These are phyloP conservation scores for Podospora comata DNA, from an alignment of 495 filamentous ascomycete species.

Conservation along the genomic window DNA sequence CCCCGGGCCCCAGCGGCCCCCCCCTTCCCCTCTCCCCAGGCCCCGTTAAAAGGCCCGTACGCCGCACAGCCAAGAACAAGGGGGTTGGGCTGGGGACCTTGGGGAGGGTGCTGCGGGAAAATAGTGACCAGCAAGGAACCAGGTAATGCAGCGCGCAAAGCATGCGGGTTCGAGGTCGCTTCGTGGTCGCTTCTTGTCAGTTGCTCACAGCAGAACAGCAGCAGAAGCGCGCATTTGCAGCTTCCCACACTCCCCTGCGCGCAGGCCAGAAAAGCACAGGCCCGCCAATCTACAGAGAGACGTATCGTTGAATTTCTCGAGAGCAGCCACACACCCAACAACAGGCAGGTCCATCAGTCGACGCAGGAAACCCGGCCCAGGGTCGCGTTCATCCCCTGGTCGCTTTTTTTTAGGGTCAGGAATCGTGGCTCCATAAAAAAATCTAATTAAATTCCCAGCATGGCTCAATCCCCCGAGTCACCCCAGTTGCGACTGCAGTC, in stretches of 20 bases:
- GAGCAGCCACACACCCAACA: slow-evolving; percentile 32
- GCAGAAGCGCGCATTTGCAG: slow-evolving; percentile 27
- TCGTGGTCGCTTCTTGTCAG: slow-evolving; percentile 6
- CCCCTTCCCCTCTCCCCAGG: neutral
- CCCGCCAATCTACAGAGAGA: slow-evolving; percentile 23
- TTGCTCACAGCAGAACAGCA: neutral
- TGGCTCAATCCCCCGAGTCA: slow-evolving; percentile 40
- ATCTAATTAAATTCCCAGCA: slow-evolving; percentile 45
- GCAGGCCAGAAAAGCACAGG: slow-evolving; percentile 21
- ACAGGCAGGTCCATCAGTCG: slow-evolving; percentile 30
- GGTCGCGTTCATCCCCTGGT: slow-evolving; percentile 39
- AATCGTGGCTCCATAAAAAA: slow-evolving; percentile 44
- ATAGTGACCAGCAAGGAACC: slow-evolving; percentile 14
- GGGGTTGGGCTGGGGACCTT: neutral
- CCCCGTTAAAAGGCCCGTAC: slow-evolving; percentile 17
- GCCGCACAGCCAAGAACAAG: slow-evolving; percentile 7
- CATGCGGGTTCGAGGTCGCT: slow-evolving; percentile 10
- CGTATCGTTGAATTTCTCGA: slow-evolving; percentile 31
- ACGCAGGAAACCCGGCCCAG: slow-evolving; percentile 40
- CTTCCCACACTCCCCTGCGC: slow-evolving; percentile 14
- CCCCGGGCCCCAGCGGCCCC: neutral
- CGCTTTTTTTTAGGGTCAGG: slow-evolving; percentile 34
- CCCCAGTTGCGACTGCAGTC: slow-evolving; percentile 33
- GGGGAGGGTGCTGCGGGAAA: slow-evolving; percentile 12
- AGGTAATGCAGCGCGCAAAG: neutral